Percentiles rank a stretch among this genome's conserved stretches.
phyloP scores from a whole-genome alignment of 139 green algal genomes.

The Coccomyxa sp. region DNA sequence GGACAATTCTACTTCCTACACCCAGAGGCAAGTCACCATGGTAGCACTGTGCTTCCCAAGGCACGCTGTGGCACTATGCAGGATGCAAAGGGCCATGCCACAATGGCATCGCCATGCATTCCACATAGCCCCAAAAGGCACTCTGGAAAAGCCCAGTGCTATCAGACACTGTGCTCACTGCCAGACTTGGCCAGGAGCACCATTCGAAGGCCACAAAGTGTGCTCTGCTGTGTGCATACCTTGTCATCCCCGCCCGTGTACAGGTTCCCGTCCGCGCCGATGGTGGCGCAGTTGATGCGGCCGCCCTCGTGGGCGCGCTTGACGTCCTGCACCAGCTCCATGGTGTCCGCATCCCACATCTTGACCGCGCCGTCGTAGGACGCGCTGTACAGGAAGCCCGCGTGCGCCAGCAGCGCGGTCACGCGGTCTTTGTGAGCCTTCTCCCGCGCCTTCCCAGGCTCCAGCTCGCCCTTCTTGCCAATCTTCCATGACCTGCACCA shows the following conservation, averaged over 20 bases:
- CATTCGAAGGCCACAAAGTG: neutral
- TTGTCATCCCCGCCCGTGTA: constrained; percentile 75
- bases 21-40: too few relatives aligned
- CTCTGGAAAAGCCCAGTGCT: neutral
- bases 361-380: constrained; percentile 64
- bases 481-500: constrained; percentile 47
- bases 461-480: constrained; percentile 47
- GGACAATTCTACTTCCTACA: too few relatives aligned
- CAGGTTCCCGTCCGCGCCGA: constrained; percentile 46
- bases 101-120: too few relatives aligned
- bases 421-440: constrained; percentile 68
- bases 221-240: constrained; percentile 9
- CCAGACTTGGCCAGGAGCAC: neutral
- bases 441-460: constrained; percentile 20
- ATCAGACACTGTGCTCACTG: neutral
- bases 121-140: constrained; percentile 1
- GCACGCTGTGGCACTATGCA: too few relatives aligned
- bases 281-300: constrained; percentile 44
- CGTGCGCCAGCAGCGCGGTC: constrained; percentile 25
- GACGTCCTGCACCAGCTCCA: constrained; percentile 53
- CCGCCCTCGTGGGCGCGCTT: constrained; percentile 47
- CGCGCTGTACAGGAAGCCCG: constrained; percentile 47
- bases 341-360: constrained; percentile 48
- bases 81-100: too few relatives aligned
- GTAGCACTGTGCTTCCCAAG: too few relatives aligned